phyloP scores from a whole-genome alignment of 306 rosid genomes.

The Dryas alaskensis region DNA sequence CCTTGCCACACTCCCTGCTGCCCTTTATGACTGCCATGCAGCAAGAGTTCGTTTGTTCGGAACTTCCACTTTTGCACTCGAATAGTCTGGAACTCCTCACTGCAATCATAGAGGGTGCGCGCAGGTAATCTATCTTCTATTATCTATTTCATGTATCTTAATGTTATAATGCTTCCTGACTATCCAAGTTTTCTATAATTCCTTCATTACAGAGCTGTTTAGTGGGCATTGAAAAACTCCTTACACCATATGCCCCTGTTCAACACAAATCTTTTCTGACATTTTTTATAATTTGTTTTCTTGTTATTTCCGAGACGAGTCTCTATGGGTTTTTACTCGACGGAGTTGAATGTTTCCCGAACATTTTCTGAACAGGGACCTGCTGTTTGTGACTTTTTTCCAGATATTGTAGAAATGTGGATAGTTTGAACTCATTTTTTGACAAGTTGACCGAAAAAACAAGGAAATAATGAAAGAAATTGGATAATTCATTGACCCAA shows the following conservation, averaged over 20 bases:
- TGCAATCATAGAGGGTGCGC: conserved; percentile 58
- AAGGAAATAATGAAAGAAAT: not conserved
- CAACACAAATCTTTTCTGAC: not conserved
- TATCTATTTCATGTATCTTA: not conserved
- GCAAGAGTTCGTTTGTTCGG: conserved; percentile 77
- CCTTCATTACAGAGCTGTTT: not conserved
- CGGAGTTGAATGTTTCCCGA: not conserved
- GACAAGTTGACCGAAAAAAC: too few species aligned
- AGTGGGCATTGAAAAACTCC: not conserved
- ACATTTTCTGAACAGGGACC: not conserved
- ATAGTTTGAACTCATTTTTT: not conserved
- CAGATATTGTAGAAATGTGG: not conserved
- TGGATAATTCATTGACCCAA: not conserved
- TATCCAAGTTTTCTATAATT: not conserved
- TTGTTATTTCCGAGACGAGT: not conserved
- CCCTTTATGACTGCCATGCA: conserved; percentile 69
- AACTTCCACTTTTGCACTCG: conserved; percentile 79
- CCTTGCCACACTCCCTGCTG: conserved; percentile 53
- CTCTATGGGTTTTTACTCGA: not conserved
- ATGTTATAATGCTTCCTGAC: not conserved
- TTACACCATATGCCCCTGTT: not conserved
- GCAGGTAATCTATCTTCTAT: conserved; percentile 47
- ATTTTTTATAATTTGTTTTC: not conserved
- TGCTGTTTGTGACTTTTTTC: not conserved
- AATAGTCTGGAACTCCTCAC: conserved; percentile 64